Conservation (phyloP, 768 basidiomycete genomes). For the Gyrodon lividus region DNA sequence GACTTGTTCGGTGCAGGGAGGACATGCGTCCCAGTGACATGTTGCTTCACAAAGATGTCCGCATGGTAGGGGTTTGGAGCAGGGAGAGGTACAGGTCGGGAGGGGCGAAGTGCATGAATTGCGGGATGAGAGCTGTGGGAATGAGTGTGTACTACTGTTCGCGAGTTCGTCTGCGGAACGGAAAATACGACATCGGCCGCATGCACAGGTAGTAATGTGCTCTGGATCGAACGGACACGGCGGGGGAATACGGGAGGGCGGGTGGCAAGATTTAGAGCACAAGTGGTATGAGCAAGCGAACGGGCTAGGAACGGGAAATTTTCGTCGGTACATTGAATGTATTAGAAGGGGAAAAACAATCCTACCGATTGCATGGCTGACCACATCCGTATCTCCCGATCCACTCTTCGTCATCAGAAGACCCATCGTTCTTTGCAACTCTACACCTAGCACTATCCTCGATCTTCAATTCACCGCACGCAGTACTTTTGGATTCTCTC, state of each 20-base stretch:
- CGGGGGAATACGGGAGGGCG: conserved; percentile 55
- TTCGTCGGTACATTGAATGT: not conserved
- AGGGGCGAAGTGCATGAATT: conserved; percentile 69
- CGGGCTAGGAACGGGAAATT: conserved; percentile 33
- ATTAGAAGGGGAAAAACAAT: conserved; percentile 1
- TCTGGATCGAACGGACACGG: conserved; percentile 75
- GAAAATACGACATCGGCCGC: conserved; percentile 53
- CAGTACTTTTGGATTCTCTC: conserved; percentile 51
- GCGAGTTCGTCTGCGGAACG: conserved; percentile 36
- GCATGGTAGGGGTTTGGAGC: conserved; percentile 68
- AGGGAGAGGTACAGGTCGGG: conserved; percentile 72
- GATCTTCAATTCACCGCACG: conserved; percentile 65
- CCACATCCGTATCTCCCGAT: conserved; percentile 65
- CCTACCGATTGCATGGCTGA: conserved; percentile 55
- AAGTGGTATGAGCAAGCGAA: conserved; percentile 79
- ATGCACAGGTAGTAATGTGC: conserved; percentile 73
- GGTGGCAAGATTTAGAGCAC: conserved; percentile 78
- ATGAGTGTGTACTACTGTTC: not conserved
- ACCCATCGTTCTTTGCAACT: conserved; percentile 26
- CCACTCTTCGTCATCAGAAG: conserved; percentile 53
- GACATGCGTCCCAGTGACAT: conserved; percentile 82
- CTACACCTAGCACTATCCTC: conserved; percentile 35
- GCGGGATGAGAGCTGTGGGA: conserved; percentile 40
- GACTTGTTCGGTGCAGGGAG: conserved; percentile 70
- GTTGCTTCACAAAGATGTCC: conserved; percentile 65